Percentiles rank a stretch among this genome's conserved stretches.
These are phyloP conservation scores for Colletotrichum kahawae DNA, from an alignment of 2,329 filamentous ascomycete genomes.

Conservation along the genomic window DNA sequence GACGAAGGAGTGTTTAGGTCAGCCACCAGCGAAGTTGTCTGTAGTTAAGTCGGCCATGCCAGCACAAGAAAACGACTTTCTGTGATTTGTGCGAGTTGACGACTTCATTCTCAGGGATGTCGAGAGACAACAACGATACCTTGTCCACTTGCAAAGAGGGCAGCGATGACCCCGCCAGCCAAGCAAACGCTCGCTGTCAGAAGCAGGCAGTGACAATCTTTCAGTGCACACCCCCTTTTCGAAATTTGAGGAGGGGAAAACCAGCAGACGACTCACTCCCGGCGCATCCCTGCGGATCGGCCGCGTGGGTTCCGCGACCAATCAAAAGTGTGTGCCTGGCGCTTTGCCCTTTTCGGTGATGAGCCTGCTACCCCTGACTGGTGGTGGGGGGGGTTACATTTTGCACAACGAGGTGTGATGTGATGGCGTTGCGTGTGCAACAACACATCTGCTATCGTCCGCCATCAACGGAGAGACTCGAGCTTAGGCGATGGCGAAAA, in stretches of 20 bases:
- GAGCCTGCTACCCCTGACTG: slow-evolving; percentile 4
- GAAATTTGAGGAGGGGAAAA: slow-evolving; percentile 23
- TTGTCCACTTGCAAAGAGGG: neutral
- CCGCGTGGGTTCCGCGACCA: slow-evolving; percentile 40
- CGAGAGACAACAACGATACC: neutral
- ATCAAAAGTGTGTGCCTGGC: slow-evolving; percentile 44
- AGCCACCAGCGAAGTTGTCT: neutral
- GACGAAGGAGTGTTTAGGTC: neutral
- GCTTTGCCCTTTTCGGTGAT: slow-evolving; percentile 33
- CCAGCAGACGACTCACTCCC: slow-evolving; percentile 13
- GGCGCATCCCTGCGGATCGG: slow-evolving; percentile 32
- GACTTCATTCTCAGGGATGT: neutral
- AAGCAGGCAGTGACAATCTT: slow-evolving; percentile 23
- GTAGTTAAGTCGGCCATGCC: neutral
- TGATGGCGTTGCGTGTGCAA: neutral
- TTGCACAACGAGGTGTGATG: neutral
- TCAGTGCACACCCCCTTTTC: slow-evolving; percentile 8
- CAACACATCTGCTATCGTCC: neutral
- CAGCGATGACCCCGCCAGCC: neutral
- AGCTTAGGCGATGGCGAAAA: neutral
- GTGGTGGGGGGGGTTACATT: neutral
- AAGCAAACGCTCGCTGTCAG: slow-evolving; percentile 3
- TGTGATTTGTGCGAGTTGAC: neutral
- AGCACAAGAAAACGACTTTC: neutral
- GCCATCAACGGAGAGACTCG: neutral